A percentile compares a stretch with the other conserved stretches of the same genome.
phyloP scores from a whole-genome alignment of 495 filamentous ascomycete species.

The Barbatosphaeria neglecta region DNA sequence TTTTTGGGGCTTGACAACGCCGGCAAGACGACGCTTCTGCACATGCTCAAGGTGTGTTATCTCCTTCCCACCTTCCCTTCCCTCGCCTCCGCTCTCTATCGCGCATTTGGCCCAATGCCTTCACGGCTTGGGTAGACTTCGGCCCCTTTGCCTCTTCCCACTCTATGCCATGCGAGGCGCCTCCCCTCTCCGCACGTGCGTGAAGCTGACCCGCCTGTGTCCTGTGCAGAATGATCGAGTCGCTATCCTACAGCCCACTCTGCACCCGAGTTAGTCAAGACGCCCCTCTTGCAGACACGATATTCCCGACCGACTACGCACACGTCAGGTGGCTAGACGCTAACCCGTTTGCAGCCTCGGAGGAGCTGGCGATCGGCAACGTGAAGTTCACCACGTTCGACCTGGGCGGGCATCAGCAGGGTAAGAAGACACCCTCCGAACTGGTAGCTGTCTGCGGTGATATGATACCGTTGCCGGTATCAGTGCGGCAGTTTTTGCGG shows the following conservation, averaged over 20 bases:
- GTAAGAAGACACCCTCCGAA: constrained; percentile 27
- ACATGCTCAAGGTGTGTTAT: constrained; percentile 75
- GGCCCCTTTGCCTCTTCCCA: background rate
- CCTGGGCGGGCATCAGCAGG: constrained; percentile 92
- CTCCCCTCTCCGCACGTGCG: background rate
- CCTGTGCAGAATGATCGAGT: constrained; percentile 73
- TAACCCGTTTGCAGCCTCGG: constrained; percentile 54
- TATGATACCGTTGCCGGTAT: background rate
- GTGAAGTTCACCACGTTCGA: constrained; percentile 97
- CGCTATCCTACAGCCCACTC: constrained; percentile 80
- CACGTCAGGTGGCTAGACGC: constrained; percentile 5
- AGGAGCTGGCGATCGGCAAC: constrained; percentile 93
- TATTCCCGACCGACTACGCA: background rate
- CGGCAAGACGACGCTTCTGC: constrained; percentile 87
- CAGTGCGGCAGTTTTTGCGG: no score
- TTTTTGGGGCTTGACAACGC: constrained; percentile 96
- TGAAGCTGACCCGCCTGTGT: background rate
- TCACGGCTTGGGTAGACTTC: no score
- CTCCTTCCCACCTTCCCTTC: background rate
- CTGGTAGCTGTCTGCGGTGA: constrained; percentile 10
- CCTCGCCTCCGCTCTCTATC: background rate
- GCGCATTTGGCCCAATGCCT: no score
- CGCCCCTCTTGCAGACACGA: background rate
- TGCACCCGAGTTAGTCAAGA: constrained; percentile 74
- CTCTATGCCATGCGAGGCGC: background rate